Conservation (phyloP, 306 rosid species). For the Aeschynomene evenia region DNA sequence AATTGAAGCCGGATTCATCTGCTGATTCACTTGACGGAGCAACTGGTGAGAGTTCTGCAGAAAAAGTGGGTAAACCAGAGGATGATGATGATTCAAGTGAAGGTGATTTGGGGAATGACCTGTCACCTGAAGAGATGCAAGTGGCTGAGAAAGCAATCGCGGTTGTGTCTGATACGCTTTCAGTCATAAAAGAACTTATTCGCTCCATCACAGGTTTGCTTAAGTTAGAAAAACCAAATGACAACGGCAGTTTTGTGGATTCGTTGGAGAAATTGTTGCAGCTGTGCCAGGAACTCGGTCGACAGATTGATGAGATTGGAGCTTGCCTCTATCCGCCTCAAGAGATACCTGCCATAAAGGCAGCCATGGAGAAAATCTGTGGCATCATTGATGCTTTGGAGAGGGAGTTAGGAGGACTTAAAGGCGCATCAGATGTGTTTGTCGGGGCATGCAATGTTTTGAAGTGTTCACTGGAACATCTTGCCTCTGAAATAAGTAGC, state of each 20-base stretch:
- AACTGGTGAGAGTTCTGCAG: constrained; percentile 24
- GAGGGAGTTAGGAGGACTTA: constrained; percentile 42
- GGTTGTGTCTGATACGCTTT: constrained; percentile 61
- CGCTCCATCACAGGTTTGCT: constrained; percentile 73
- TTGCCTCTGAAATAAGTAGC: constrained; percentile 45
- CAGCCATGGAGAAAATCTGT: constrained; percentile 52
- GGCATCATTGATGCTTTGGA: constrained; percentile 53
- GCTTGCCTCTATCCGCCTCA: constrained; percentile 95
- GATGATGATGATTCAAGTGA: constrained; percentile 52
- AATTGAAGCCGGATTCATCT: constrained; percentile 64
- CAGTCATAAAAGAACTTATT: constrained; percentile 67
- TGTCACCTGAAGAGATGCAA: constrained; percentile 85
- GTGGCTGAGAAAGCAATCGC: constrained; percentile 56
- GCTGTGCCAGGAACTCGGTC: constrained; percentile 62
- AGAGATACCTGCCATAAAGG: constrained; percentile 54
- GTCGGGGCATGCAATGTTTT: constrained; percentile 52
- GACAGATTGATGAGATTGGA: constrained; percentile 82
- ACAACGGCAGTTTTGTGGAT: constrained; percentile 46
- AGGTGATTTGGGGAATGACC: constrained; percentile 77
- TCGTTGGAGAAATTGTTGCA: constrained; percentile 76
- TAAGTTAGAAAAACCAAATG: constrained; percentile 59
- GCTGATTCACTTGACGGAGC: constrained; percentile 39
- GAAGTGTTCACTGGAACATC: constrained; percentile 47
- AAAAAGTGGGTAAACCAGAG: constrained; percentile 30
- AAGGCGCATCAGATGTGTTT: constrained; percentile 60